Percentiles rank a stretch among this genome's conserved stretches.
phyloP scores from a whole-genome alignment of 2,329 filamentous ascomycete genomes.

The Colletotrichum ledebouriae region DNA sequence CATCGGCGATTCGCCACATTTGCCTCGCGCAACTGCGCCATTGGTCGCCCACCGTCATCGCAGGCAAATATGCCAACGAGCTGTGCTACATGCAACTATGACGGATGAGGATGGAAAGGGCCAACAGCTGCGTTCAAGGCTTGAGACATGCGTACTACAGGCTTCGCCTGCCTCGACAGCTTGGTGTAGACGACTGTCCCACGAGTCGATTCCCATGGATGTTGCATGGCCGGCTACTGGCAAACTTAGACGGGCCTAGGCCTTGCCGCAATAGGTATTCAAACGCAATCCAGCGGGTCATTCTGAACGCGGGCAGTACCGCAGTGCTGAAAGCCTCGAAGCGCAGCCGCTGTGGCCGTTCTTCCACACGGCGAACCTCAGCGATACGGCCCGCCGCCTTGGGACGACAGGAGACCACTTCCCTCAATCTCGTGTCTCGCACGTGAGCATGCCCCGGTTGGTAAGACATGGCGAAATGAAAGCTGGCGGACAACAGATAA shows the following conservation, averaged over 20 bases:
- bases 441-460: constrained; percentile 6
- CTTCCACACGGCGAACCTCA: constrained; percentile 11
- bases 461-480: constrained; percentile 19
- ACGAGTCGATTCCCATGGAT: constrained; percentile 1
- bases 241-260: constrained; percentile 22
- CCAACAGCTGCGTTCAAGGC: constrained; percentile 17
- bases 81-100: constrained; percentile 15
- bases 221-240: constrained; percentile 8
- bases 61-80: constrained; percentile 9
- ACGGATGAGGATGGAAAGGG: constrained; percentile 15
- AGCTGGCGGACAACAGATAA: constrained; percentile 22
- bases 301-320: constrained; percentile 25
- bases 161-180: background rate
- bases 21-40: constrained; percentile 17
- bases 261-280: constrained; percentile 10
- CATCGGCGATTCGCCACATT: background rate
- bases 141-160: background rate
- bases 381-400: constrained; percentile 23
- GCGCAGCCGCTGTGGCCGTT: constrained; percentile 28
- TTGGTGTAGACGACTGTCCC: background rate
- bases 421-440: background rate
- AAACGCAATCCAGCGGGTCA: constrained; percentile 29
- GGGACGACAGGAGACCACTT: constrained; percentile 20
- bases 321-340: constrained; percentile 34
- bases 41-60: constrained; percentile 21